phyloP scores from a whole-genome alignment of 2,329 filamentous ascomycete genomes.

The Mycogone perniciosa region DNA sequence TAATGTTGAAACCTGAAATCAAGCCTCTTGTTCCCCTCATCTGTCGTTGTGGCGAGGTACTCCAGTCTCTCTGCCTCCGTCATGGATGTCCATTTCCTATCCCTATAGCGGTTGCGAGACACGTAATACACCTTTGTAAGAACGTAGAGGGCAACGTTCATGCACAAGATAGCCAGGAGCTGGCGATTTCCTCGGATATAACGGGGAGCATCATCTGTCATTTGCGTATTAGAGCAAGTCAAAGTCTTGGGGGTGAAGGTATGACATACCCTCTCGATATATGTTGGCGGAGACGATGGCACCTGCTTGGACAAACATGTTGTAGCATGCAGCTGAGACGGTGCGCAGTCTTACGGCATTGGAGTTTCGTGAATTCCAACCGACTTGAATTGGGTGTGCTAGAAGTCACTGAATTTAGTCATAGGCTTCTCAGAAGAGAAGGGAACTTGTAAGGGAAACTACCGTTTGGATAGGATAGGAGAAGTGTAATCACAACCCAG shows the following conservation, averaged over 20 bases:
- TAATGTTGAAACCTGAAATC: constrained; percentile 49
- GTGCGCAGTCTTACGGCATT: constrained; percentile 57
- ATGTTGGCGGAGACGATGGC: constrained; percentile 38
- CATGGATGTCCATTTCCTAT: constrained; percentile 37
- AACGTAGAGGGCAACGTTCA: constrained; percentile 41
- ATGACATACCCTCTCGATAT: constrained; percentile 29
- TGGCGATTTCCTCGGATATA: constrained; percentile 45
- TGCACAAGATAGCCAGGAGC: constrained; percentile 40
- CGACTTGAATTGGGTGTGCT: constrained; percentile 41
- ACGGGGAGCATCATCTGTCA: constrained; percentile 44
- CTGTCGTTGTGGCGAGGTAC: constrained; percentile 43
- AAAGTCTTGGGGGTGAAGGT: not conserved
- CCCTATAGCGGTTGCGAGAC: constrained; percentile 39
- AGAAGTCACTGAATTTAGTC: constrained; percentile 14
- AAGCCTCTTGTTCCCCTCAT: constrained; percentile 48
- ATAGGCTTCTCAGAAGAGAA: constrained; percentile 11
- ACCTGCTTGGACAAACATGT: constrained; percentile 44
- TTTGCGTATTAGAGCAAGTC: not conserved
- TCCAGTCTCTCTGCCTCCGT: constrained; percentile 39
- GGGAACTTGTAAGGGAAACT: not conserved
- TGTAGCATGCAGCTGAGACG: constrained; percentile 56
- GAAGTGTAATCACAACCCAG: constrained; percentile 28
- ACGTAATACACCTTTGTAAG: constrained; percentile 41
- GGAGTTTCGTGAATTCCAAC: constrained; percentile 55
- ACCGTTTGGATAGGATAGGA: constrained; percentile 37